These are phyloP conservation scores for Beauveria scarabaeidicola DNA, from an alignment of 2,329 filamentous ascomycete genomes.

Conservation along the genomic window DNA sequence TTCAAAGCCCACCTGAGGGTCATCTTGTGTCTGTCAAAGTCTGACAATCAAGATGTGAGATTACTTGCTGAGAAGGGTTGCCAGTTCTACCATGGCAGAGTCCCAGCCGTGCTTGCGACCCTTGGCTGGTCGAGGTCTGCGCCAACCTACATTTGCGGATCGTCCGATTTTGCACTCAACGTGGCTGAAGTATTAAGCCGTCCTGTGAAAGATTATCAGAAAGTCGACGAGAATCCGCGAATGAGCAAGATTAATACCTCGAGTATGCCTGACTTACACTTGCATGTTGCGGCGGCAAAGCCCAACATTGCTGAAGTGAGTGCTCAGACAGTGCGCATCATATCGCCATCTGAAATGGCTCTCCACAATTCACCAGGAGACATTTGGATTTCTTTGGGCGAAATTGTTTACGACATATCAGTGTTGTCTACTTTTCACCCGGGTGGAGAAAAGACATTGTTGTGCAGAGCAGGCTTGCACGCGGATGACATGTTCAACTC, in stretches of 20 bases:
- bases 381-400: not conserved
- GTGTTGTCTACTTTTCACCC: not conserved
- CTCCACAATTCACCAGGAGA: not conserved
- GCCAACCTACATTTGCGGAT: not conserved
- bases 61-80: not conserved
- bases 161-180: not conserved
- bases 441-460: not conserved
- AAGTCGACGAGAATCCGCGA: not conserved
- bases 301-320: not conserved
- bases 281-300: not conserved
- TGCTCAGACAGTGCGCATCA: not conserved
- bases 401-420: not conserved
- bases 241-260: not conserved
- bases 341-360: not conserved
- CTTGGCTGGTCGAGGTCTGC: not conserved
- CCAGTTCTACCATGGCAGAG: not conserved
- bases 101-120: not conserved
- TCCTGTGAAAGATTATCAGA: not conserved
- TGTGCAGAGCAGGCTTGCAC: not conserved
- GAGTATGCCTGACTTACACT: not conserved
- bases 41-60: not conserved
- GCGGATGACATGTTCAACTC: constrained; percentile 3
- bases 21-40: not conserved
- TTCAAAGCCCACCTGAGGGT: not conserved
- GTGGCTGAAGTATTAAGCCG: not conserved